These are phyloP conservation scores for Phytophthora sansomeana DNA, from an alignment of 352 stramenopile genomes.

Conservation along the genomic window DNA sequence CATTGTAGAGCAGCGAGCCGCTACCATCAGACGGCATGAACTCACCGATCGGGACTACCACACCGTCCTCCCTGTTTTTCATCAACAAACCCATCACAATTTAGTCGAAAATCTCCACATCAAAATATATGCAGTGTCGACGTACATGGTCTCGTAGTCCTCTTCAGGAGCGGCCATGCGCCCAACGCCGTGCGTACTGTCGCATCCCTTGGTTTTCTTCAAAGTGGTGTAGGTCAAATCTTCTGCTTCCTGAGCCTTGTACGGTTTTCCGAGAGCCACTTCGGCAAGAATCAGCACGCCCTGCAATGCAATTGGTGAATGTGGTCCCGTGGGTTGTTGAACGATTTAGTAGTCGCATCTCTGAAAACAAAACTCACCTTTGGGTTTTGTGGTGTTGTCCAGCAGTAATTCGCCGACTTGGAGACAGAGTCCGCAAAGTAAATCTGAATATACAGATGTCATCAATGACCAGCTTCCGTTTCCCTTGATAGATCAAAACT, in stretches of 20 bases:
- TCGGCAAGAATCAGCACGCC: slow-evolving; percentile 72
- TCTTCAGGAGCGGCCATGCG: slow-evolving; percentile 63
- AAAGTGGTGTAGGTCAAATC: slow-evolving; percentile 61
- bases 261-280: slow-evolving; percentile 62
- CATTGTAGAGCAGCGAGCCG: slow-evolving; percentile 74
- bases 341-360: not conserved
- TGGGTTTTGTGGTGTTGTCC: slow-evolving; percentile 63
- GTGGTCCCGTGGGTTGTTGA: not conserved
- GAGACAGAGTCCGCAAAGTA: slow-evolving; percentile 89
- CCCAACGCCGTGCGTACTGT: slow-evolving; percentile 63
- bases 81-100: not conserved
- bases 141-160: slow-evolving; percentile 52
- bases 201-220: slow-evolving; percentile 42
- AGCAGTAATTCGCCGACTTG: slow-evolving; percentile 90
- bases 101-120: not conserved
- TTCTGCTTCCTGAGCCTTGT: slow-evolving; percentile 58
- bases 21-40: slow-evolving; percentile 58
- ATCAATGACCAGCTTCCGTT: not conserved
- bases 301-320: slow-evolving; percentile 13
- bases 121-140: not conserved
- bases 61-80: slow-evolving; percentile 47
- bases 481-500: no score
- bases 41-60: slow-evolving; percentile 64
- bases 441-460: slow-evolving; percentile 48
- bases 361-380: slow-evolving; percentile 30